Percentiles rank a stretch among this genome's conserved stretches.
phyloP scores from a whole-genome alignment of 169 alveolate species.

The Besnoitia besnoiti region DNA sequence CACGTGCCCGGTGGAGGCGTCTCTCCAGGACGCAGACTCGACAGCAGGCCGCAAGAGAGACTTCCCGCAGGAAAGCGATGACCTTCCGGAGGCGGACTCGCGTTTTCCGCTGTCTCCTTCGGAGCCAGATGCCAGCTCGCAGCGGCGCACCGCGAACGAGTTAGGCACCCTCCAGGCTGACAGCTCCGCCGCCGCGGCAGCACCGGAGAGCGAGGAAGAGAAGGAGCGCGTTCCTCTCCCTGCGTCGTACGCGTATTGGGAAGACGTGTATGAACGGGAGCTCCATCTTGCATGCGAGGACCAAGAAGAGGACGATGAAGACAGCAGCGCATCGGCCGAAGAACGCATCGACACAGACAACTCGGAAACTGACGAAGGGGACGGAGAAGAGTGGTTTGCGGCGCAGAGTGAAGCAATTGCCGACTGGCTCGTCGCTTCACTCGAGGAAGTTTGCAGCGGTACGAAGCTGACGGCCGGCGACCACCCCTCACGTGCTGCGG shows the following conservation, averaged over 20 bases:
- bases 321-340: background rate
- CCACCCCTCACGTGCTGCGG: background rate
- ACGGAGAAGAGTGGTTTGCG: slow-evolving; percentile 66
- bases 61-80: no score
- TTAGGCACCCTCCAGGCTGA: no score
- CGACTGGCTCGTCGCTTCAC: slow-evolving; percentile 8
- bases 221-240: background rate
- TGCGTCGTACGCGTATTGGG: slow-evolving; percentile 8
- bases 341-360: background rate
- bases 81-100: no score
- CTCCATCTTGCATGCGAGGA: background rate
- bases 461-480: background rate
- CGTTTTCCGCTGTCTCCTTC: no score
- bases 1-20: no score
- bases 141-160: no score
- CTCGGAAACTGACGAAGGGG: background rate
- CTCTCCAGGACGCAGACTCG: no score
- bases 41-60: no score
- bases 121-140: no score
- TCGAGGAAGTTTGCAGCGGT: background rate
- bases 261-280: background rate
- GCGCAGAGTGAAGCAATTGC: slow-evolving; percentile 57
- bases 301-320: background rate
- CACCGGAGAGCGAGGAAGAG: background rate
- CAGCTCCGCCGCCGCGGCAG: background rate